Evolutionary conservation across 2,329 filamentous ascomycete genomes (phyloP), one percentile per base, ranked within the genome.

Genomic region (Aspergillus unguis): DNA sequence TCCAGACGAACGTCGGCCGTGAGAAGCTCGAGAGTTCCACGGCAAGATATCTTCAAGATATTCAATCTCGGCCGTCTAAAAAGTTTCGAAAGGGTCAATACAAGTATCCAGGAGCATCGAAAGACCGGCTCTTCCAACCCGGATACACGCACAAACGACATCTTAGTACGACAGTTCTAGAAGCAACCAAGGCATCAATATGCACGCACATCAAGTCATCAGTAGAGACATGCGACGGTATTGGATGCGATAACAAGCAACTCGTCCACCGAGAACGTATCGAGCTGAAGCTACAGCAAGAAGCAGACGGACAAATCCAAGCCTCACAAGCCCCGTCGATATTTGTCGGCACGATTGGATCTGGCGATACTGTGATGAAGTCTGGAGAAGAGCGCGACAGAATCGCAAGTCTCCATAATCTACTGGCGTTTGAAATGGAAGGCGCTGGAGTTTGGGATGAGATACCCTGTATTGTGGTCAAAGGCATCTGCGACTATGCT

Each of bases 331-430:
- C 46, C 2, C 45, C 45, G 2, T 33, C 31, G 1, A 55, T 71
- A 10, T 66, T 72, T 41, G 66, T 70, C 48, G 71, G 71, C n/a
- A 51, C 40, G 0, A 62, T 75, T 10, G 68, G 64, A 4, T 66
- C 63, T 4, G 69, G 65, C 2, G 50, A 54, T 37, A 55, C 49
- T 1, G 58, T 55, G 1, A 56, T 59, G 53, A 58, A 52, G 31
- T 59, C 55, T 4, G 58, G 45, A 6, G 40, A 53, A 26, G 44
- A 58, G 11, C 46, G 46, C 37, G 46, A 48, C 17, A 27, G 25
- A 4, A 32, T 48, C 2, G 46, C 46, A 4, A 5, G 17, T 27
- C 6, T 6, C 6, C 25, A 51, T 27, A 9, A 45, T 2, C 28
- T 51, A 1, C 25, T 51, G 26, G 48, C 41, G 2, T 51, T 51